Evolutionary conservation across 1,284 basidiomycete species (phyloP), one percentile per base, ranked within the genome.

Genomic region (Apiotrichum domesticum): DNA sequence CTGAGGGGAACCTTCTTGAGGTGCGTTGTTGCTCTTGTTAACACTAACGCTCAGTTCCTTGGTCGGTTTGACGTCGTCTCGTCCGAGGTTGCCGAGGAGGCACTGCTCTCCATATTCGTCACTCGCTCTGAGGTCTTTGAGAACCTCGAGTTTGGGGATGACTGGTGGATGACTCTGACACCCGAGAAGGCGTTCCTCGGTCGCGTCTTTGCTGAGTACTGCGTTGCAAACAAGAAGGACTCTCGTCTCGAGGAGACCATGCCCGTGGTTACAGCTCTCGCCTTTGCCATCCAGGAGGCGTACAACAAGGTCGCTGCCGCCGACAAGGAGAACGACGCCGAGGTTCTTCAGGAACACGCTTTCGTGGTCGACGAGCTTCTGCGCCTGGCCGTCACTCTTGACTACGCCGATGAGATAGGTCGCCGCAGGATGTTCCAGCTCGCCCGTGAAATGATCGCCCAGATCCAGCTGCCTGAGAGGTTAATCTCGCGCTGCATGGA

Each of bases 341-440:
- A 84, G 9, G 85, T 86, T 40, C 58, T 64, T 4, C 57, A 67
- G 34, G 74, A 76, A 52, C 61, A 61, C 50, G 86, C 89, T 58
- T 87, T 92, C 61, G 79, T 94, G 13, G 82, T 97, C 35, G 82
- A 85, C 2, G 90, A 97, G 70, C 69, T 98, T 65, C 80, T 97
- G 40, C 83, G 84, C 54, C 83, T 96, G 52, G 87, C 89, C 0
- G 81, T 92, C 35, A 86, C 87, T 59, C 79, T 93, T 46, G 95
- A 98, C 75, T 98, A 94, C 66, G 86, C 85, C 35, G 96, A 98
- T 76, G 93, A 98, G 75, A 92, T 94, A 67, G 94, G 96, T 8
- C 77, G 95, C 57, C 79, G 94, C 58, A 94, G 92, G 77, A 89
- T 96, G 81, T 95, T 95, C 69, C 82, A 85, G 55, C 84, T 95